Percentiles rank a stretch among this genome's conserved stretches.
Conservation (phyloP, 352 stramenopile genomes). For the Albugo laibachii region DNA sequence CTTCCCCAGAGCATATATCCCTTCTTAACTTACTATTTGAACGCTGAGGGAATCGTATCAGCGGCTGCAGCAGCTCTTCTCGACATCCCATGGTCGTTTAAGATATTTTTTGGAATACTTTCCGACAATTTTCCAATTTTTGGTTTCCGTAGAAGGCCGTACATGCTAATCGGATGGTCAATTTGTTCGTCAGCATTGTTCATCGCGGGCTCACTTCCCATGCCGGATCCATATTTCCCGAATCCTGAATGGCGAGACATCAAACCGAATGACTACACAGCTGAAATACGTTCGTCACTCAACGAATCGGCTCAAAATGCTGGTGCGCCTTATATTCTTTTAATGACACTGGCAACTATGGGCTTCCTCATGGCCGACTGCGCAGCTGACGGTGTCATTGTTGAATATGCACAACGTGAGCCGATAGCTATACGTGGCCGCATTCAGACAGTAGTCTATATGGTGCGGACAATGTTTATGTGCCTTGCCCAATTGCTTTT, state of each 20-base stretch:
- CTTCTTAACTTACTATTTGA: constrained; percentile 37
- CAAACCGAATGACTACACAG: constrained; percentile 9
- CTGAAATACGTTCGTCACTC: constrained; percentile 12
- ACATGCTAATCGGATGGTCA: constrained; percentile 33
- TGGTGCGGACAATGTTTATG: constrained; percentile 19
- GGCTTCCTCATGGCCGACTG: constrained; percentile 33
- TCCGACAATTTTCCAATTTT: constrained; percentile 34
- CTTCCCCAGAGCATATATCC: constrained; percentile 27
- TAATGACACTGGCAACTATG: constrained; percentile 30
- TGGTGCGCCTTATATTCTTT: constrained; percentile 23
- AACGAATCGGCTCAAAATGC: constrained; percentile 16
- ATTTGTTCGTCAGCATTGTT: constrained; percentile 18
- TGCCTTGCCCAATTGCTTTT: constrained; percentile 19
- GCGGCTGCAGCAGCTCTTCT: constrained; percentile 22
- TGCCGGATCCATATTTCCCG: constrained; percentile 20
- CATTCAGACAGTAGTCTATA: constrained; percentile 33
- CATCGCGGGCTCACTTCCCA: constrained; percentile 15
- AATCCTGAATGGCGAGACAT: constrained; percentile 12
- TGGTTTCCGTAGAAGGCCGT: constrained; percentile 26
- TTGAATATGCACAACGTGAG: constrained; percentile 38
- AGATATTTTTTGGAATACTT: constrained; percentile 39
- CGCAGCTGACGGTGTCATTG: constrained; percentile 24
- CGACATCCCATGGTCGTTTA: constrained; percentile 34
- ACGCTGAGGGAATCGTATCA: constrained; percentile 21
- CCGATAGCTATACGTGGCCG: constrained; percentile 23